A percentile compares a stretch with the other conserved stretches of the same genome.
Conservation (phyloP, 2,329 filamentous ascomycete genomes). For the Falciphora oryzae region DNA sequence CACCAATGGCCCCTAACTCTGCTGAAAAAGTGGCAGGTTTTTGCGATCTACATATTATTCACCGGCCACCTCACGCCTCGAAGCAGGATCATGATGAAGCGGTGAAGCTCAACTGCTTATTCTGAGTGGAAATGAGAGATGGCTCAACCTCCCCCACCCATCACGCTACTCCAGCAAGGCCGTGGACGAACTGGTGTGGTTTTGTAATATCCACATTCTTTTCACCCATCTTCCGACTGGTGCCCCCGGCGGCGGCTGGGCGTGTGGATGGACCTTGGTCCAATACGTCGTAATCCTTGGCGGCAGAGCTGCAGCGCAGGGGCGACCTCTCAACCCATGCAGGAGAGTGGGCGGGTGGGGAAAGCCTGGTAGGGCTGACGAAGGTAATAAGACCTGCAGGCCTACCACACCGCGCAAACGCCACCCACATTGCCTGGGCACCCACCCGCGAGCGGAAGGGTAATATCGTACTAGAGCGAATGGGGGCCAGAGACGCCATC, state of each 20-base stretch:
- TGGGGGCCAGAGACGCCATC: background rate
- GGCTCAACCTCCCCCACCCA: background rate
- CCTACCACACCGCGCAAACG: background rate
- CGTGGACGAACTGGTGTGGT: background rate
- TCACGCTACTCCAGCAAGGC: background rate
- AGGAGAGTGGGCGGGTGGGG: background rate
- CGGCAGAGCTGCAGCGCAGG: background rate
- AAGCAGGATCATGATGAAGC: background rate
- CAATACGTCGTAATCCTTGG: constrained; percentile 1
- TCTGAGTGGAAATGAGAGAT: background rate
- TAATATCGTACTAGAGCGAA: constrained; percentile 1
- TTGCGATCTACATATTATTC: no score
- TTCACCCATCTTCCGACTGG: background rate
- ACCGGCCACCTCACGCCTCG: no score
- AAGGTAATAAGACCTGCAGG: background rate
- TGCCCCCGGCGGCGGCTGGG: background rate
- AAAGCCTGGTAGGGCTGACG: constrained; percentile 1
- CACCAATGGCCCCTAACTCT: no score
- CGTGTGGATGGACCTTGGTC: background rate
- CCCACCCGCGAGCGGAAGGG: background rate
- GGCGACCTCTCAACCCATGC: background rate
- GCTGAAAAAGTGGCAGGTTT: no score
- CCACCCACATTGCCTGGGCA: background rate
- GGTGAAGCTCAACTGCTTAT: background rate
- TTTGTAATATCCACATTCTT: background rate